Percentiles rank a stretch among this genome's conserved stretches.
These are phyloP conservation scores for Taphrina sp. DNA, from an alignment of 1,139 yeast species.

Conservation along the genomic window DNA sequence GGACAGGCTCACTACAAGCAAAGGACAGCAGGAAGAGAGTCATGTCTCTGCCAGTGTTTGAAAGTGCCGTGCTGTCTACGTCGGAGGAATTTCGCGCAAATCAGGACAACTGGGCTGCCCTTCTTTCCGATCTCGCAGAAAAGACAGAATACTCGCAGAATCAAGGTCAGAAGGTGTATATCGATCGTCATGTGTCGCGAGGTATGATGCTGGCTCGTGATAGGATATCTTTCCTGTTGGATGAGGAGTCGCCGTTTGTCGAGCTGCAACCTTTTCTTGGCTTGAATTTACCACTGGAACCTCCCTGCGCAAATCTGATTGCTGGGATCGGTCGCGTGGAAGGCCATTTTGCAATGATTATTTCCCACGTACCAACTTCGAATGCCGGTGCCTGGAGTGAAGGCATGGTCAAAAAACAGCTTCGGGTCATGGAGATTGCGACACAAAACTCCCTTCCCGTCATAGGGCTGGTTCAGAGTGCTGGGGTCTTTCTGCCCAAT, in stretches of 20 bases:
- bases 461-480: constrained; percentile 44
- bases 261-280: constrained; percentile 44
- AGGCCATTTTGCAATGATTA: constrained; percentile 43
- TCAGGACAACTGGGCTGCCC: background rate
- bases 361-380: constrained; percentile 45
- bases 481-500: constrained; percentile 46
- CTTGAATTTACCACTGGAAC: constrained; percentile 41
- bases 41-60: background rate
- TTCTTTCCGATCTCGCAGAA: constrained; percentile 1
- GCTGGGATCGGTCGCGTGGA: constrained; percentile 45
- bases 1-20: too few species aligned
- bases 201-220: constrained; percentile 45
- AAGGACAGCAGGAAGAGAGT: too few species aligned
- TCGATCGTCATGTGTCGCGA: constrained; percentile 41
- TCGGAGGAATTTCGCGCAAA: background rate
- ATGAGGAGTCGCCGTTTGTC: constrained; percentile 44
- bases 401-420: constrained; percentile 43
- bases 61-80: background rate
- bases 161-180: constrained; percentile 6
- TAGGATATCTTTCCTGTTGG: constrained; percentile 43
- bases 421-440: constrained; percentile 45
- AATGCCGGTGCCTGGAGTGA: constrained; percentile 44
- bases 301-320: constrained; percentile 45
- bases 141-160: background rate
- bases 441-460: constrained; percentile 44